Evolutionary conservation across 1,284 basidiomycete species (phyloP), one percentile per base, ranked within the genome.

Genomic region (Melanopsichium pennsylvanicum): DNA sequence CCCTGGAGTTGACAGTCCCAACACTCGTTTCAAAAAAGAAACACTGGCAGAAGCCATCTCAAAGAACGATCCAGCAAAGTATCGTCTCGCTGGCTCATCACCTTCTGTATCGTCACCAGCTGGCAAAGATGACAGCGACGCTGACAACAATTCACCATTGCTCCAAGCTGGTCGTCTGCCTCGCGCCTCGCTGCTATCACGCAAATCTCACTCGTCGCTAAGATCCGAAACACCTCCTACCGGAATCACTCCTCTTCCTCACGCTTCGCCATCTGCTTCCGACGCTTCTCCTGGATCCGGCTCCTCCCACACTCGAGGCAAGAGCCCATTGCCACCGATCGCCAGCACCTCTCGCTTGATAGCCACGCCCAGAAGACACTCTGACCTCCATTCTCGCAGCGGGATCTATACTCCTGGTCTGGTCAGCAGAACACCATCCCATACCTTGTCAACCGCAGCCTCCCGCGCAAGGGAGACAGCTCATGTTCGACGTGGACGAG

Each of bases 41-140:
- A 55, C 52, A 10, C 39, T 70, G 32, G 68, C 68, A 6, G 68
- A 70, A 49, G 68, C 68, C 43, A 70, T 70, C 46, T 61, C 68
- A 3, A 50, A 51, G 18, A 66, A 70, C 29, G 62, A 70, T 46
- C 68, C 68, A 4, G 68, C 68, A 26, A 70, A 62, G 58, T 70
- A 70, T 45, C 68, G 68, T 33, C 37, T 60, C n/a, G 36, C 36
- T 23, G 44, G 32, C 8, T 38, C 50, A 5, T 40, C 55, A 1
- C 36, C 48, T 15, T 45, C 59, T 7, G 12, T 31, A 22, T 31
- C 57, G n/a, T 47, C 60, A 12, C 46, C 64, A 2, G 29, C 31
- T 1, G 39, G 21, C 19, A 52, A 37, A 15, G 60, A 62, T 5
- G 43, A 43, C 26, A 36, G 23, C 25, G 66, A 63, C 27, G 37